A percentile compares a stretch with the other conserved stretches of the same genome.
phyloP scores from a whole-genome alignment of 2,329 filamentous ascomycete species.

The Colletotrichum sp. region DNA sequence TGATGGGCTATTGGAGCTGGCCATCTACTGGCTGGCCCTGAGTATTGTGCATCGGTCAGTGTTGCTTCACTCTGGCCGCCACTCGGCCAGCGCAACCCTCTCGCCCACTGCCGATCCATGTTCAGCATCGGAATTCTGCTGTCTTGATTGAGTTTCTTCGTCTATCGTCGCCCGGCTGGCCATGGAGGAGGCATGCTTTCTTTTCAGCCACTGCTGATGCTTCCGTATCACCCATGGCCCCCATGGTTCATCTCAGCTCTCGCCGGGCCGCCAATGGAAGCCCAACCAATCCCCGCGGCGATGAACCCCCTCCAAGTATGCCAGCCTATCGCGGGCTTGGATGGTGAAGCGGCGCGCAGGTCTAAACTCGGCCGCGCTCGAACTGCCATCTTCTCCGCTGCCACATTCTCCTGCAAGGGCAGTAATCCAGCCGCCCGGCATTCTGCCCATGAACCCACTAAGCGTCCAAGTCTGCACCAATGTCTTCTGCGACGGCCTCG shows the following conservation, averaged over 20 bases:
- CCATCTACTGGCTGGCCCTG: background rate
- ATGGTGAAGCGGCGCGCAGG: background rate
- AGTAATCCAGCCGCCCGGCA: background rate
- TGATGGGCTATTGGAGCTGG: background rate
- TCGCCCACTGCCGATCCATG: background rate
- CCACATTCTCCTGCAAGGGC: background rate
- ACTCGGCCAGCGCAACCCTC: background rate
- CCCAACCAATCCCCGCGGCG: background rate
- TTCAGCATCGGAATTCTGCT: background rate
- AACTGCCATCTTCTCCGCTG: background rate
- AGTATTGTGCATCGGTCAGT: background rate
- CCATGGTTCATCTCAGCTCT: slow-evolving; percentile 14
- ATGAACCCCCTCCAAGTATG: background rate
- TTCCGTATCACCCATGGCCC: background rate
- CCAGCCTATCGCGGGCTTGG: background rate
- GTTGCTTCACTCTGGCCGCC: background rate
- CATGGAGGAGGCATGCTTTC: background rate
- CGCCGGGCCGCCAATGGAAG: background rate
- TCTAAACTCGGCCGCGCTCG: background rate
- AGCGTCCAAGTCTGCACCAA: background rate
- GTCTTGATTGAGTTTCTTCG: background rate
- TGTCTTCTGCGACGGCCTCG: background rate
- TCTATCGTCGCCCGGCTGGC: background rate
- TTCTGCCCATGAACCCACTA: background rate
- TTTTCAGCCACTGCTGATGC: background rate